A percentile compares a stretch with the other conserved stretches of the same genome.
phyloP scores from a whole-genome alignment of 768 basidiomycete species.

The Ramaria sp. region DNA sequence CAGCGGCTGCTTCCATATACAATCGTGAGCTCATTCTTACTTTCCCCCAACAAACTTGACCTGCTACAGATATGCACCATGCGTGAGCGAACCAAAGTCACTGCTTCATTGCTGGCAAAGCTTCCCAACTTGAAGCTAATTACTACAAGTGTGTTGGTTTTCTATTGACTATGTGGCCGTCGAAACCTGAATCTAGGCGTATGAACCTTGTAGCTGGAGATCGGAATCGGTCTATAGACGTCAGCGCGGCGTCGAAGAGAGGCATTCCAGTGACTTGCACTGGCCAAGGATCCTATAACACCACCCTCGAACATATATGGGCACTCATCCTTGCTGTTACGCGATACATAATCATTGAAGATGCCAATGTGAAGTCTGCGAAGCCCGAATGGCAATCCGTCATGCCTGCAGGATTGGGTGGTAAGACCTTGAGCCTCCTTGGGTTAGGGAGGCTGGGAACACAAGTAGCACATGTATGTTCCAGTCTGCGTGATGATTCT shows the following conservation, averaged over 20 bases:
- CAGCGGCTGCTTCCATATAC: constrained; percentile 38
- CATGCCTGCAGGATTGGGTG: constrained; percentile 38
- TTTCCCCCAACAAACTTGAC: not conserved
- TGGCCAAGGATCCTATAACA: constrained; percentile 26
- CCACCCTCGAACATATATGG: constrained; percentile 59
- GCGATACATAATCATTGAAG: constrained; percentile 38
- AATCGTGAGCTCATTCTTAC: constrained; percentile 18
- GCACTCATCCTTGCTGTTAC: constrained; percentile 43
- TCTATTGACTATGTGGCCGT: not conserved
- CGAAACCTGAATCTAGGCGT: not conserved
- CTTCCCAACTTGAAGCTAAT: constrained; percentile 52
- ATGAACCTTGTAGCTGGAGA: not conserved
- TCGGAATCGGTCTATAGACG: constrained; percentile 18
- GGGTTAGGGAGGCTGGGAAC: constrained; percentile 51
- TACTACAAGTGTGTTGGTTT: constrained; percentile 39
- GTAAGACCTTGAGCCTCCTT: constrained; percentile 47
- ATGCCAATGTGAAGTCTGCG: constrained; percentile 33
- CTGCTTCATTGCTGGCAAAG: constrained; percentile 34
- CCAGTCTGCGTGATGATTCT: not conserved
- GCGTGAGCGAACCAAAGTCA: constrained; percentile 56
- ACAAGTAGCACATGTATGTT: constrained; percentile 35
- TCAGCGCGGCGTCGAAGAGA: constrained; percentile 29
- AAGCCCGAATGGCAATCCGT: constrained; percentile 43
- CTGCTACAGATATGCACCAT: constrained; percentile 39
- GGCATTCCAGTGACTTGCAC: constrained; percentile 47